phyloP scores from a whole-genome alignment of 2,329 filamentous ascomycete species.

The Claviceps quebecensis region DNA sequence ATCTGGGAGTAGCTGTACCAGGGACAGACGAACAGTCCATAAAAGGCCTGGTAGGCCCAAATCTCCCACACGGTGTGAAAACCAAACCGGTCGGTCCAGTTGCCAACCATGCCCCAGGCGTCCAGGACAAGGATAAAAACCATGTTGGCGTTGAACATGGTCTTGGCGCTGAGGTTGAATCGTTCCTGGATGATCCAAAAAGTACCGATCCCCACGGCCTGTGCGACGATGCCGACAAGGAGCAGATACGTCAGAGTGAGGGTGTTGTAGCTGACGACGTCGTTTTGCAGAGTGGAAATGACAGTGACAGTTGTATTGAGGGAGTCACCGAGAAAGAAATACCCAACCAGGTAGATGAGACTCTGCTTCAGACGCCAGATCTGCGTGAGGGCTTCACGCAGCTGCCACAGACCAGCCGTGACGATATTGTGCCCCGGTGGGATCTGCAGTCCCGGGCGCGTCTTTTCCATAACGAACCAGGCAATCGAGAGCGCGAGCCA shows the following conservation, averaged over 20 bases:
- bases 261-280: constrained; percentile 50
- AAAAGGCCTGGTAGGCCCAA: constrained; percentile 37
- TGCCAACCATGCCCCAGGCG: constrained; percentile 32
- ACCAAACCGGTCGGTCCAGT: constrained; percentile 29
- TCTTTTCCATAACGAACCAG: constrained; percentile 54
- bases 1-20: constrained; percentile 61
- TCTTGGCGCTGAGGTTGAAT: constrained; percentile 47
- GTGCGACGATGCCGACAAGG: constrained; percentile 50
- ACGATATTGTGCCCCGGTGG: constrained; percentile 31
- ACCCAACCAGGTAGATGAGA: constrained; percentile 50
- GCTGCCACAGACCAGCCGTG: constrained; percentile 47
- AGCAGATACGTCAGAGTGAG: constrained; percentile 51
- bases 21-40: constrained; percentile 52
- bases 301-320: constrained; percentile 59
- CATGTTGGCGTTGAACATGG: constrained; percentile 54
- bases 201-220: constrained; percentile 45
- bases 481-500: constrained; percentile 51
- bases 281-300: constrained; percentile 50
- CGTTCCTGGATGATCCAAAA: constrained; percentile 49
- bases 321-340: constrained; percentile 56
- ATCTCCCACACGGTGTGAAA: constrained; percentile 33
- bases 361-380: constrained; percentile 54
- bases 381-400: constrained; percentile 41
- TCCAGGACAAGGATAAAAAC: constrained; percentile 47
- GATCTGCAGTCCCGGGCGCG: constrained; percentile 39